Percentiles rank a stretch among this genome's conserved stretches.
These are phyloP conservation scores for Harringtonia aguacate DNA, from an alignment of 2,329 filamentous ascomycete genomes.

Conservation along the genomic window DNA sequence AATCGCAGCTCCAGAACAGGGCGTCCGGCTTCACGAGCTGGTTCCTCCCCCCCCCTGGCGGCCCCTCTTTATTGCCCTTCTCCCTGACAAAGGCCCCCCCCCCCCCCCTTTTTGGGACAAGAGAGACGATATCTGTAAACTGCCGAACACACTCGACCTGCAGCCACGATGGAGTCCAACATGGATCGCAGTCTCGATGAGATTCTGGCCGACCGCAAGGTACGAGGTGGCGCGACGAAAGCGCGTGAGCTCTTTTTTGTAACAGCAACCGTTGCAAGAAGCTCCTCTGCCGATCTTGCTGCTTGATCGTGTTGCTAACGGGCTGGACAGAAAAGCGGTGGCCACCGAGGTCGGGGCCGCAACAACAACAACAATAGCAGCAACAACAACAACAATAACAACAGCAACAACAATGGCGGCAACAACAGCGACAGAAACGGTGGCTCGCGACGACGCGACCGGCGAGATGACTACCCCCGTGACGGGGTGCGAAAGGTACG, in stretches of 20 bases:
- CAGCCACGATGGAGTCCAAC: constrained; percentile 6
- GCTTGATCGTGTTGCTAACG: too few relatives aligned
- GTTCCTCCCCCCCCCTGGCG: too few relatives aligned
- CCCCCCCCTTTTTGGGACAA: too few relatives aligned
- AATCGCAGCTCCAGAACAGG: too few relatives aligned
- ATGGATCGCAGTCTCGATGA: constrained; percentile 48
- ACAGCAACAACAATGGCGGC: constrained; percentile 9
- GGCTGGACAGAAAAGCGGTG: background rate
- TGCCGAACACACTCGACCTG: background rate
- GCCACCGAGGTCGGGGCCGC: constrained; percentile 22
- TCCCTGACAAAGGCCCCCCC: too few relatives aligned
- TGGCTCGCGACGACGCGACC: constrained; percentile 21
- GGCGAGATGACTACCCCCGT: constrained; percentile 47
- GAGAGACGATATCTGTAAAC: too few relatives aligned
- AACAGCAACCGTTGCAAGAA: too few relatives aligned
- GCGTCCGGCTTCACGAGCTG: too few relatives aligned
- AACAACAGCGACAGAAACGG: constrained; percentile 5
- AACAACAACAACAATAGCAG: constrained; percentile 1
- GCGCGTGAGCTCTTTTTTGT: too few relatives aligned
- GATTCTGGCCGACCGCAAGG: constrained; percentile 38
- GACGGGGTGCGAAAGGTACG: constrained; percentile 85
- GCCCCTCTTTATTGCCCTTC: too few relatives aligned
- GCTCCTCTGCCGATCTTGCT: too few relatives aligned
- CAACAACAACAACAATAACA: background rate
- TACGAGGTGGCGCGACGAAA: constrained; percentile 1